Evolutionary conservation across 768 basidiomycete genomes (phyloP).

Genomic region (Paxillus rubicundulus): DNA sequence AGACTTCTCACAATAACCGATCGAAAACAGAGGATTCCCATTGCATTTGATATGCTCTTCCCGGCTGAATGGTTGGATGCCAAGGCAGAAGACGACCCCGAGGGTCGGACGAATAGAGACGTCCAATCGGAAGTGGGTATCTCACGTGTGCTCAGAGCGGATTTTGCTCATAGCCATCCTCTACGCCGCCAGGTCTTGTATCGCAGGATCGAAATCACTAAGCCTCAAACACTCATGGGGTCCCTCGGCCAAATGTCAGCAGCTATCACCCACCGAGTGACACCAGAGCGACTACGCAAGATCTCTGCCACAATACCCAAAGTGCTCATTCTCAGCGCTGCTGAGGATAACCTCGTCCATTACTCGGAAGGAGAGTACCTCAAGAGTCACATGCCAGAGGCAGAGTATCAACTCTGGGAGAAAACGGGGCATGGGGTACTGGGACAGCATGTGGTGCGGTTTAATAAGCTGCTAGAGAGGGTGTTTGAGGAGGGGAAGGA

Average conservation of each 20-base stretch:
- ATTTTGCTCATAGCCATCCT: background rate
- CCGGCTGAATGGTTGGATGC: slow-evolving; percentile 59
- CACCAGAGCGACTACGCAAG: slow-evolving; percentile 41
- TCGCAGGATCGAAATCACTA: slow-evolving; percentile 48
- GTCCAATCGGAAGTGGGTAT: slow-evolving; percentile 51
- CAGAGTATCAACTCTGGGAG: slow-evolving; percentile 56
- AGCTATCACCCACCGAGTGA: slow-evolving; percentile 59
- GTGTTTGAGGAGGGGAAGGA: slow-evolving; percentile 50
- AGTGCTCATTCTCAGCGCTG: slow-evolving; percentile 64
- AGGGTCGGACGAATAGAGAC: slow-evolving; percentile 63
- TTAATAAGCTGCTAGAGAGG: slow-evolving; percentile 57
- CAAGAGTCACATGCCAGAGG: slow-evolving; percentile 55
- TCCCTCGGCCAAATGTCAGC: slow-evolving; percentile 73
- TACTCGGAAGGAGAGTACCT: slow-evolving; percentile 50
- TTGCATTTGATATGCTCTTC: slow-evolving; percentile 58
- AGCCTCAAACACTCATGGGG: slow-evolving; percentile 59
- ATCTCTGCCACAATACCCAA: slow-evolving; percentile 62
- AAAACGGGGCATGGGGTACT: slow-evolving; percentile 64
- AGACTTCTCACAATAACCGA: slow-evolving; percentile 42
- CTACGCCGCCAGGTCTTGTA: slow-evolving; percentile 39
- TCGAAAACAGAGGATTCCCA: slow-evolving; percentile 44
- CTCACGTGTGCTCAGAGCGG: background rate
- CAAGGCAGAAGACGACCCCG: slow-evolving; percentile 48
- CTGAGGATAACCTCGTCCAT: slow-evolving; percentile 58
- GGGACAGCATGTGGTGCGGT: slow-evolving; percentile 45